phyloP scores from a whole-genome alignment of 192 early-diverging fungal species.

The Coemansia asiatica region DNA sequence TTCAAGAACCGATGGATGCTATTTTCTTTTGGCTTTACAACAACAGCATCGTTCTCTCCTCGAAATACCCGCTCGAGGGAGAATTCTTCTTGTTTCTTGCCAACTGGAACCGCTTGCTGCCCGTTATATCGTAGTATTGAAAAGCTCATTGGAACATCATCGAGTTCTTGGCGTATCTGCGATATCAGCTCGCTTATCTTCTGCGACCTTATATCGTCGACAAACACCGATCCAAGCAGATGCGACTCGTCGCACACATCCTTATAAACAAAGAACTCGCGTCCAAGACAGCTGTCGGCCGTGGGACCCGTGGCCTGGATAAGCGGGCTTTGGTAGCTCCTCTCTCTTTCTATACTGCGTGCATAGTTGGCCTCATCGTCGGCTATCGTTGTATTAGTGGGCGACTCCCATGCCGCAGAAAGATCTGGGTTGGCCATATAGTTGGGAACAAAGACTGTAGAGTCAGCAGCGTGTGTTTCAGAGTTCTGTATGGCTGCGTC shows the following conservation, averaged over 20 bases:
- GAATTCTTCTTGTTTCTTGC: constrained; percentile 60
- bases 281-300: constrained; percentile 16
- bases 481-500: constrained; percentile 8
- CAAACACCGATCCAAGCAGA: constrained; percentile 64
- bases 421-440: constrained; percentile 68
- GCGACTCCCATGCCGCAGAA: constrained; percentile 66
- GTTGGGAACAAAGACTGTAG: constrained; percentile 57
- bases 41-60: constrained; percentile 56
- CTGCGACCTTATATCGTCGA: constrained; percentile 9
- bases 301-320: neutral
- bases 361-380: constrained; percentile 21
- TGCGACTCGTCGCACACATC: constrained; percentile 47
- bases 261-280: constrained; percentile 62
- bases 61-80: constrained; percentile 58
- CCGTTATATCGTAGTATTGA: constrained; percentile 59
- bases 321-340: neutral
- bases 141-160: constrained; percentile 56
- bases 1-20: neutral
- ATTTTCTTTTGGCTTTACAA: neutral
- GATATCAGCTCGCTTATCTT: constrained; percentile 20
- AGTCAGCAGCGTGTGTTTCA: neutral
- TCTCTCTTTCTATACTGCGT: constrained; percentile 20
- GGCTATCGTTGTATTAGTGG: constrained; percentile 50
- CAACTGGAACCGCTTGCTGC: constrained; percentile 59
- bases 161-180: constrained; percentile 57